A percentile compares a stretch with the other conserved stretches of the same genome.
These are phyloP conservation scores for Phytophthora chlamydospora DNA, from an alignment of 352 stramenopile genomes.

Conservation along the genomic window DNA sequence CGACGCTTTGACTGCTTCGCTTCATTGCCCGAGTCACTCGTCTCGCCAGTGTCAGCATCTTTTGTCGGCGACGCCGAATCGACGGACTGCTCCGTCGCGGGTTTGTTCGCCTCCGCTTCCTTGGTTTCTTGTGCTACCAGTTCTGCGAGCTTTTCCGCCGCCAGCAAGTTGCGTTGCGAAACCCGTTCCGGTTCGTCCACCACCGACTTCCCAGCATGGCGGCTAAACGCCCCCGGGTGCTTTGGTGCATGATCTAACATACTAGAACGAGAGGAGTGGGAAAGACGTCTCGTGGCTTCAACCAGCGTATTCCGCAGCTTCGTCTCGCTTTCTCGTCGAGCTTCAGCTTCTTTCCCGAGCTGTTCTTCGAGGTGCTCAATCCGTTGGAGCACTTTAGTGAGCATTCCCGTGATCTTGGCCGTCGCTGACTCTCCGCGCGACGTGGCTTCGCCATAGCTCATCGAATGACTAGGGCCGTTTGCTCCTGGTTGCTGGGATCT, in stretches of 20 bases:
- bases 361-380: conserved; percentile 55
- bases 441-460: conserved; percentile 25
- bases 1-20: conserved; percentile 43
- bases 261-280: conserved; percentile 5
- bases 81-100: background rate
- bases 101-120: background rate
- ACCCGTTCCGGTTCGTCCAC: conserved; percentile 67
- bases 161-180: conserved; percentile 62
- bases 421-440: conserved; percentile 17
- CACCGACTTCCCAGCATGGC: conserved; percentile 18
- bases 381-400: conserved; percentile 58
- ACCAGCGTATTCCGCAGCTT: conserved; percentile 38
- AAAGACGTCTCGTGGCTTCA: conserved; percentile 13
- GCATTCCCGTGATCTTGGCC: conserved; percentile 39
- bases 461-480: conserved; percentile 1
- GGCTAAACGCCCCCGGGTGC: conserved; percentile 15
- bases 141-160: conserved; percentile 17
- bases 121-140: conserved; percentile 7
- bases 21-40: conserved; percentile 39
- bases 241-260: background rate
- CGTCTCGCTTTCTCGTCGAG: conserved; percentile 58
- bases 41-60: conserved; percentile 37
- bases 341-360: conserved; percentile 52
- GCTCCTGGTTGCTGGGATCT: conserved; percentile 1
- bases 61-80: background rate